These are phyloP conservation scores for Wickerhamiella shivajii DNA, from an alignment of 805 yeast species.

Conservation along the genomic window DNA sequence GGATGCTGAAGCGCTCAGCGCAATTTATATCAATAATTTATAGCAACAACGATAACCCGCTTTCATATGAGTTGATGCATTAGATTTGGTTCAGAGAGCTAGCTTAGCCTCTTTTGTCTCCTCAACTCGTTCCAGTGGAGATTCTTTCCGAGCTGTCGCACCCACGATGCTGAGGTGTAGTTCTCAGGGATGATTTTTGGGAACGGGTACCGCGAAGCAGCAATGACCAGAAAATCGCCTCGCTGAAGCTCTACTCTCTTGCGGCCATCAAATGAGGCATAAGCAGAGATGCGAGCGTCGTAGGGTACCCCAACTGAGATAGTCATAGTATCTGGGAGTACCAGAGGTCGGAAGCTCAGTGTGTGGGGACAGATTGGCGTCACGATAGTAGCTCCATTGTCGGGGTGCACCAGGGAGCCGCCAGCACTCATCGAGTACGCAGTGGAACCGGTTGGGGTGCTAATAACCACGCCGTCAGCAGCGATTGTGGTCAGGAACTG, in stretches of 20 bases:
- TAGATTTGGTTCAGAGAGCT: too few species aligned
- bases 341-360: constrained; percentile 77
- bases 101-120: constrained; percentile 46
- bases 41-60: too few species aligned
- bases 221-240: constrained; percentile 76
- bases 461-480: constrained; percentile 85
- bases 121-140: constrained; percentile 90
- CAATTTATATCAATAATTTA: too few species aligned
- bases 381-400: constrained; percentile 79
- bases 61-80: too few species aligned
- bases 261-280: constrained; percentile 95
- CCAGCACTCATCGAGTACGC: constrained; percentile 94
- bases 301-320: constrained; percentile 71
- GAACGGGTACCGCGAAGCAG: constrained; percentile 82
- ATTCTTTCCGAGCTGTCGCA: constrained; percentile 55
- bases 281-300: constrained; percentile 75
- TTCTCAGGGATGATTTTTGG: constrained; percentile 61
- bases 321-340: constrained; percentile 85
- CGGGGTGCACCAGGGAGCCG: constrained; percentile 88
- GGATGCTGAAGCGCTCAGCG: too few species aligned
- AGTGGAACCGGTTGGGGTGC: constrained; percentile 94
- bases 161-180: constrained; percentile 57
- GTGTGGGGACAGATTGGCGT: constrained; percentile 97
- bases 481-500: constrained; percentile 76
- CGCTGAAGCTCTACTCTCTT: constrained; percentile 62